Evolutionary conservation across 768 basidiomycete genomes (phyloP).

Genomic region (Naganishia friedmannii): DNA sequence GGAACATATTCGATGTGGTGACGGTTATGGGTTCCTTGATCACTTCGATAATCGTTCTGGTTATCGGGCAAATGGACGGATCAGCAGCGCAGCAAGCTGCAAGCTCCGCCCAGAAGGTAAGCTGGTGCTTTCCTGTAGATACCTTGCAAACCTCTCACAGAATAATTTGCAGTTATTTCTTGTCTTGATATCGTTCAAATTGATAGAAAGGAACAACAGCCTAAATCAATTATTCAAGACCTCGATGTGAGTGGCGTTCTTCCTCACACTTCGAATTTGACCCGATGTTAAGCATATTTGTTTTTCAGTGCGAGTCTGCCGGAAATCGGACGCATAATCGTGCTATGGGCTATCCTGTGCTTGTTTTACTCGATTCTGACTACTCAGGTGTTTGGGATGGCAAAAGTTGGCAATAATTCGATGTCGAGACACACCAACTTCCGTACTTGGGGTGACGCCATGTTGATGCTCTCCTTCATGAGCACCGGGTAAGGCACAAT

Average conservation of each 20-base stretch:
- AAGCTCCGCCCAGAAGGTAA: constrained; percentile 44
- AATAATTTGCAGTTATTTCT: constrained; percentile 63
- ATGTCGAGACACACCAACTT: constrained; percentile 74
- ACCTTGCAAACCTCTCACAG: constrained; percentile 62
- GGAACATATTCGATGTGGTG: constrained; percentile 87
- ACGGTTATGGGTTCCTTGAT: constrained; percentile 76
- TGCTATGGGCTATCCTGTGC: constrained; percentile 85
- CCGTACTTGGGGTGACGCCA: constrained; percentile 68
- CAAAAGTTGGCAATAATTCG: constrained; percentile 68
- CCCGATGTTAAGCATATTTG: background rate
- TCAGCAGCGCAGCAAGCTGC: constrained; percentile 33
- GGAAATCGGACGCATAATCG: constrained; percentile 75
- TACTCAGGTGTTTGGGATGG: constrained; percentile 76
- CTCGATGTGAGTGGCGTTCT: constrained; percentile 65
- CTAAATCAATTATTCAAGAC: constrained; percentile 97
- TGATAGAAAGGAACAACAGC: constrained; percentile 80
- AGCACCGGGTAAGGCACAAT: constrained; percentile 72
- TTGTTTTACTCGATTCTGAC: constrained; percentile 84
- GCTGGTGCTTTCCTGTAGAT: background rate
- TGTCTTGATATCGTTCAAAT: constrained; percentile 87
- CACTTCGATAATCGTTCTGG: constrained; percentile 72
- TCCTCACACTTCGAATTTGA: background rate
- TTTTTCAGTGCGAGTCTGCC: constrained; percentile 73
- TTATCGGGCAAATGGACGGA: constrained; percentile 27
- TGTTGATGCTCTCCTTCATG: constrained; percentile 89